Base-by-base conservation (phyloP, 202 grass and related monocot genomes). In the Schoenoplectus tabernaemontani region DNA sequence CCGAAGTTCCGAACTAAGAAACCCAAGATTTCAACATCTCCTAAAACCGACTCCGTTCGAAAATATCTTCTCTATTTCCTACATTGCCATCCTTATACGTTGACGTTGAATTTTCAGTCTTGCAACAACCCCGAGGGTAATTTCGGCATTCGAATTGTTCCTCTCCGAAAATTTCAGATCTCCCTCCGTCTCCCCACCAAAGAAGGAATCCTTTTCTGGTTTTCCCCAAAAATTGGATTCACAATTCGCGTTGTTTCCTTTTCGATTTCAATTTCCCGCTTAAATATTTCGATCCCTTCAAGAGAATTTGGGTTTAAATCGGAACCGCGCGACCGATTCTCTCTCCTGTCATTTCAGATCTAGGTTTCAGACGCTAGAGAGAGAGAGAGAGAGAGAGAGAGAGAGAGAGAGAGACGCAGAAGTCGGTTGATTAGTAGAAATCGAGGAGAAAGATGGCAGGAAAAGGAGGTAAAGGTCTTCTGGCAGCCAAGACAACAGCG, bases 401-500 rank as follows among this genome's bases (percentile, higher is more conserved):
- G 1, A 51, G 1, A 71, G 66, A 46, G 64, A 68, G 9, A 50
- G 41, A 54, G 70, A 13, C 7, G 71, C 9, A 3, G 5, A 16
- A 4, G 34, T 48, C 41, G 4, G 10, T 34, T 24, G 54, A 50
- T 46, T 75, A 30, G 11, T 34, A 19, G 70, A 67, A 12, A 42
- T 22, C 9, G 3, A 67, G 36, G 32, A 5, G 54, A 60, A 3
- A 41, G 28, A 61, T 58, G 76, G 76, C 76, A 78, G 76, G 76
- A 28, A 78, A 78, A 44, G 90, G 84, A 87, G 90, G 90, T 1
- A 92, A 92, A 43, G 90, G 84, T 11, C 84, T 89, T 24, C 78
- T 92, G 15, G 87, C 87, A 26, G 87, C 84, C 24, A 92, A 87
- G 84, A 89, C 87, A 1, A 89, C 87, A 44, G 82, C 84, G 1